These are phyloP conservation scores for Alternaria infectoria DNA, from an alignment of 2,329 filamentous ascomycete species.

Conservation along the genomic window DNA sequence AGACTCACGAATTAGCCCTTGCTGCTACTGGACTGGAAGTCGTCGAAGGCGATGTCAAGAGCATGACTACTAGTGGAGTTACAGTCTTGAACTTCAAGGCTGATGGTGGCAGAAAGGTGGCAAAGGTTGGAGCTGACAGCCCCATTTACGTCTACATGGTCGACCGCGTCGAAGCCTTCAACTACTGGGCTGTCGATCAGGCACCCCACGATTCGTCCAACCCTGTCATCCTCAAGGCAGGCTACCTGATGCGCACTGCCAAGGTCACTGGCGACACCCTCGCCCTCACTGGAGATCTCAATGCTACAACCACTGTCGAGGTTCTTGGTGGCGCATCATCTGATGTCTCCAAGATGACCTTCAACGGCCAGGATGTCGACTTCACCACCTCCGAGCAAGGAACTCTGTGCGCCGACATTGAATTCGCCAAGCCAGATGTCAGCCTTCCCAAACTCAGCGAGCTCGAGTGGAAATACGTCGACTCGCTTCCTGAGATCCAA, in stretches of 20 bases:
- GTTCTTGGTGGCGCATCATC: constrained; percentile 67
- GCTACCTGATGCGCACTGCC: constrained; percentile 69
- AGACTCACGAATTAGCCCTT: constrained; percentile 68
- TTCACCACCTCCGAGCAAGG: constrained; percentile 53
- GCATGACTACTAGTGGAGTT: constrained; percentile 49
- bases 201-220: constrained; percentile 36
- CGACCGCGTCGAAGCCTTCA: constrained; percentile 69
- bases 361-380: constrained; percentile 60
- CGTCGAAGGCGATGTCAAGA: constrained; percentile 52
- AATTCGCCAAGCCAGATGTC: constrained; percentile 59
- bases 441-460: constrained; percentile 63
- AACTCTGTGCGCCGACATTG: constrained; percentile 59
- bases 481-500: constrained; percentile 73
- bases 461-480: constrained; percentile 71
- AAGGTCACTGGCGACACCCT: constrained; percentile 63
- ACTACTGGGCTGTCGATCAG: constrained; percentile 69
- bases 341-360: constrained; percentile 61
- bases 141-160: constrained; percentile 64
- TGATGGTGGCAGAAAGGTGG: constrained; percentile 59
- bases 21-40: constrained; percentile 43
- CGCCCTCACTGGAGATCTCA: constrained; percentile 73
- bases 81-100: constrained; percentile 64
- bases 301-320: constrained; percentile 70
- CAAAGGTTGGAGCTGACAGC: constrained; percentile 51
- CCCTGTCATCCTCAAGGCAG: constrained; percentile 65